A percentile compares a stretch with the other conserved stretches of the same genome.
Conservation (phyloP, 768 basidiomycete genomes). For the Russula lepida region DNA sequence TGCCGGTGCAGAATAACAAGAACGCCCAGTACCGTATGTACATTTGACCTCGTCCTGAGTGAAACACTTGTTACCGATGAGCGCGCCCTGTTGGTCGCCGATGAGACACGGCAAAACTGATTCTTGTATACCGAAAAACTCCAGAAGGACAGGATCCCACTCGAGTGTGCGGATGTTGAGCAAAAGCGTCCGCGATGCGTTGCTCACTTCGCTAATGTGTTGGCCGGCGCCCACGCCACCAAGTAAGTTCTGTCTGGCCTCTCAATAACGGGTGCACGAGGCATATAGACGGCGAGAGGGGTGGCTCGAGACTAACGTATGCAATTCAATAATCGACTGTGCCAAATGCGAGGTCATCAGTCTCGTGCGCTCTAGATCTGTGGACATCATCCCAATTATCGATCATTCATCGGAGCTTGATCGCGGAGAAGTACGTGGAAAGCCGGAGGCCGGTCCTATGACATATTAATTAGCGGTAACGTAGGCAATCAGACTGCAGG, state of each 20-base stretch:
- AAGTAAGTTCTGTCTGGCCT: constrained; percentile 56
- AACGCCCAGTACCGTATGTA: constrained; percentile 98
- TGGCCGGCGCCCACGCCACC: constrained; percentile 62
- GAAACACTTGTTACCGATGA: constrained; percentile 95
- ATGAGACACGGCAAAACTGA: constrained; percentile 82
- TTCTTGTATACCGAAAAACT: constrained; percentile 75
- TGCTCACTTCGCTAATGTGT: constrained; percentile 89
- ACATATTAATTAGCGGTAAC: constrained; percentile 4
- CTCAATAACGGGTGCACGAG: neutral
- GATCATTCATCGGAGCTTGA: constrained; percentile 96
- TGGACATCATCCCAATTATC: constrained; percentile 72
- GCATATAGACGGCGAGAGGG: neutral
- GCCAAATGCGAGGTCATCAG: constrained; percentile 80
- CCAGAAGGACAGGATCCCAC: constrained; percentile 77
- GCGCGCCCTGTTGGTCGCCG: constrained; percentile 97
- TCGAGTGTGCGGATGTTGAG: constrained; percentile 72
- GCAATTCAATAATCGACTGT: constrained; percentile 97
- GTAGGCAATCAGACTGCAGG: neutral
- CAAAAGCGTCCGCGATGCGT: constrained; percentile 92
- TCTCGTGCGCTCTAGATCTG: constrained; percentile 68
- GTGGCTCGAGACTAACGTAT: constrained; percentile 43
- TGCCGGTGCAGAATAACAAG: constrained; percentile 89
- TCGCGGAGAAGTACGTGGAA: constrained; percentile 96
- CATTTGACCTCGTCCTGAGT: constrained; percentile 91
- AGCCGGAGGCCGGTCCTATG: constrained; percentile 84